phyloP scores from a whole-genome alignment of 2,329 filamentous ascomycete genomes.

The Balansia obtecta region DNA sequence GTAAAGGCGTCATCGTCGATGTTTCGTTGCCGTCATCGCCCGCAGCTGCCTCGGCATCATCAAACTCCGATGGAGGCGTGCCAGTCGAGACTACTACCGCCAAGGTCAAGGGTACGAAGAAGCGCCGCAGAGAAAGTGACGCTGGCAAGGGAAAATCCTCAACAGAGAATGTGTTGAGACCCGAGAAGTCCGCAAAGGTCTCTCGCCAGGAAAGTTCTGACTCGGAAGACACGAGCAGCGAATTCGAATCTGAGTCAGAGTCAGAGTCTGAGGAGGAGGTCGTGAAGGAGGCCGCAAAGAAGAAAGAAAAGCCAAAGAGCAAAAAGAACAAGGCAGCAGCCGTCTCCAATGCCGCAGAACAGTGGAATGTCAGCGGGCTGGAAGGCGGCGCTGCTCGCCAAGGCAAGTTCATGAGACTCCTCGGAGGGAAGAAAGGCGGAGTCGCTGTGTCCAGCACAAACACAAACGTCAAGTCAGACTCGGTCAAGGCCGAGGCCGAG shows the following conservation, averaged over 20 bases:
- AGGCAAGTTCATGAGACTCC: slow-evolving; percentile 43
- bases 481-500: slow-evolving; percentile 33
- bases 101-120: slow-evolving; percentile 18
- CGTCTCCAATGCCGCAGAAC: slow-evolving; percentile 19
- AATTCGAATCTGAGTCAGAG: not conserved
- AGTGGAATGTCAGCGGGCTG: slow-evolving; percentile 41
- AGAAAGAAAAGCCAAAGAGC: slow-evolving; percentile 9
- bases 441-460: slow-evolving; percentile 11
- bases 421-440: slow-evolving; percentile 38
- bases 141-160: slow-evolving; percentile 14
- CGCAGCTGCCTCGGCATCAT: slow-evolving; percentile 12
- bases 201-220: not conserved
- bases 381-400: slow-evolving; percentile 38
- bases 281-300: slow-evolving; percentile 11
- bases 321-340: slow-evolving; percentile 13
- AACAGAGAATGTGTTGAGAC: not conserved
- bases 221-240: slow-evolving; percentile 1
- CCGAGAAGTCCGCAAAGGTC: slow-evolving; percentile 2
- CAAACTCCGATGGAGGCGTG: slow-evolving; percentile 14
- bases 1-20: slow-evolving; percentile 10
- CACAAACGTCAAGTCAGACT: slow-evolving; percentile 19
- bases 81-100: slow-evolving; percentile 10
- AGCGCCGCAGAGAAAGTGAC: slow-evolving; percentile 16
- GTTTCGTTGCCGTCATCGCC: slow-evolving; percentile 11
- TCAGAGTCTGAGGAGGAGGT: not conserved